Evolutionary conservation across 2,329 filamentous ascomycete species (phyloP).

Genomic region (Myriosclerotinia scirpicola): DNA sequence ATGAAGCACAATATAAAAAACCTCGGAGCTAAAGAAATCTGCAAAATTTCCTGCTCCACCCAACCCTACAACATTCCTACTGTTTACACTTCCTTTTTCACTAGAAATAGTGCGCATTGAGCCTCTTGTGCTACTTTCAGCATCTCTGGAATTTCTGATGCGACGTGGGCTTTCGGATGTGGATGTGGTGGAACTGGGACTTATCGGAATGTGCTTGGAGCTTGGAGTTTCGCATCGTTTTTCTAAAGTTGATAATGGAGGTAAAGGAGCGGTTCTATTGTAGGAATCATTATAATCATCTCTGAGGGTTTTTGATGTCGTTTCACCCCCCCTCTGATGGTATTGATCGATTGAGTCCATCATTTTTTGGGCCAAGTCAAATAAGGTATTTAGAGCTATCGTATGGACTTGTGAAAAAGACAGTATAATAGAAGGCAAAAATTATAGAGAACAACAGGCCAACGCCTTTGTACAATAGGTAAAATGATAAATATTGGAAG

Average conservation of each 20-base stretch:
- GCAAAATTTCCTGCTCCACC: slow-evolving; percentile 36
- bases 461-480: not conserved
- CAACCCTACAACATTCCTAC: slow-evolving; percentile 14
- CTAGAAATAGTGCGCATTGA: slow-evolving; percentile 1
- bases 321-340: not conserved
- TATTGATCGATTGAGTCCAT: slow-evolving; percentile 9
- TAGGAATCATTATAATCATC: not conserved
- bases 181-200: slow-evolving; percentile 4
- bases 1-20: slow-evolving; percentile 52
- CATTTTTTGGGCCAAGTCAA: not conserved
- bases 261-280: slow-evolving; percentile 5
- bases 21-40: slow-evolving; percentile 52
- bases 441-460: not conserved
- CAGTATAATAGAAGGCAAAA: not conserved
- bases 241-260: not conserved
- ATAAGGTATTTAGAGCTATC: not conserved
- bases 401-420: not conserved
- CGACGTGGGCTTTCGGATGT: not conserved
- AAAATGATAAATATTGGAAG: not conserved
- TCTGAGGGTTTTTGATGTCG: not conserved
- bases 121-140: slow-evolving; percentile 10
- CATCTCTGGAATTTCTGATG: slow-evolving; percentile 3
- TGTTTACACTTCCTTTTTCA: slow-evolving; percentile 11
- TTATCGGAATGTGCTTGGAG: not conserved
- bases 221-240: not conserved